A percentile compares a stretch with the other conserved stretches of the same genome.
Evolutionary conservation across 148 eudicot species (phyloP).

Genomic region (Cornus florida): DNA sequence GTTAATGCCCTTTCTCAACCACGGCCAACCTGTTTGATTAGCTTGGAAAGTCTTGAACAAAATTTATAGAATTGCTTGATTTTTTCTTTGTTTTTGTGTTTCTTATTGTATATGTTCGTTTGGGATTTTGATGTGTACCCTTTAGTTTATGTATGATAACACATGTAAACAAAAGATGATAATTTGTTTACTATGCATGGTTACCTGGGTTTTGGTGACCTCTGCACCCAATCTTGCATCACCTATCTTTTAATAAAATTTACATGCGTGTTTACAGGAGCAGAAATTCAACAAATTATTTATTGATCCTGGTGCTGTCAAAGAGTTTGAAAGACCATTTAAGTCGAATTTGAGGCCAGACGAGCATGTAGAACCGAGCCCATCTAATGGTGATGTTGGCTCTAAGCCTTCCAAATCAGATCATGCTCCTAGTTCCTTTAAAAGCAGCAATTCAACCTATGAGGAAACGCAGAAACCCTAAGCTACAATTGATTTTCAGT

Average conservation of each 20-base stretch:
- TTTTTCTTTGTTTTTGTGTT: neutral
- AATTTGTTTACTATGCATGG: neutral
- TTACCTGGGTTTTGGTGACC: neutral
- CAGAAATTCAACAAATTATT: conserved; percentile 66
- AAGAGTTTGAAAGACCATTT: conserved; percentile 83
- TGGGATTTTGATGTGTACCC: neutral
- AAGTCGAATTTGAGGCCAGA: conserved; percentile 49
- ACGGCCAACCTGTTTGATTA: neutral
- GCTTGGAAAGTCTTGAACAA: neutral
- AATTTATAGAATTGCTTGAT: neutral
- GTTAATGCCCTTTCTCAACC: neutral
- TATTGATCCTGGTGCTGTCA: conserved; percentile 75
- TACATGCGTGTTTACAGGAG: conserved; percentile 45
- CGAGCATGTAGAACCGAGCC: conserved; percentile 44
- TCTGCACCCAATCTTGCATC: neutral
- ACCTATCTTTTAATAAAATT: neutral
- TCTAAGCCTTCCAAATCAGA: conserved; percentile 44
- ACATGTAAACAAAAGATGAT: neutral
- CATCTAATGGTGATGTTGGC: conserved; percentile 31
- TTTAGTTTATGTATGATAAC: neutral
- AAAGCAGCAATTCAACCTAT: conserved; percentile 34
- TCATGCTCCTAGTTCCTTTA: conserved; percentile 29
- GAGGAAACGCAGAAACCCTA: conserved; percentile 35
- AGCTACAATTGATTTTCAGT: neutral
- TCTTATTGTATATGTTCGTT: too few relatives aligned